These are phyloP conservation scores for Lactarius evosmus DNA, from an alignment of 768 basidiomycete genomes.

Conservation along the genomic window DNA sequence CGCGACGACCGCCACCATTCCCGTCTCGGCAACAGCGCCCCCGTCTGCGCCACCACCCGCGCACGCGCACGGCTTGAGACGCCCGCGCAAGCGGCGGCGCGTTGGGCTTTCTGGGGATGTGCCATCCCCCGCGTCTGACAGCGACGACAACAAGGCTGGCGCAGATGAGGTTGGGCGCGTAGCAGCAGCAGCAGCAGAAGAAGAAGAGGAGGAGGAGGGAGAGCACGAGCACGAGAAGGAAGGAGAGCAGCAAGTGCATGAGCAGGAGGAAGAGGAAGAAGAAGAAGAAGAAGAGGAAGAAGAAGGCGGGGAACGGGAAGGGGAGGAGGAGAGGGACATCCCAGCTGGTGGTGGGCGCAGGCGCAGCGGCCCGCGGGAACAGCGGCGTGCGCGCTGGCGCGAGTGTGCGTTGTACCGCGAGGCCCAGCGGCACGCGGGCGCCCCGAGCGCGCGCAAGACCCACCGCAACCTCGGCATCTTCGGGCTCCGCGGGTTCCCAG, in stretches of 20 bases:
- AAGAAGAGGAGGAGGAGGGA: conserved; percentile 4
- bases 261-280: conserved; percentile 5
- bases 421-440: conserved; percentile 47
- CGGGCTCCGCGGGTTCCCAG: conserved; percentile 51
- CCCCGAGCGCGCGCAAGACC: conserved; percentile 46
- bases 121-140: conserved; percentile 23
- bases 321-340: not conserved
- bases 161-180: conserved; percentile 5
- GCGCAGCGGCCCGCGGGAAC: not conserved
- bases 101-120: conserved; percentile 22
- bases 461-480: conserved; percentile 57
- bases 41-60: not conserved
- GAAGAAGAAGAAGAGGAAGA: not conserved
- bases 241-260: conserved; percentile 9
- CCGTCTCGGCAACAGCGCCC: not conserved
- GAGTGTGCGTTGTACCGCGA: conserved; percentile 41
- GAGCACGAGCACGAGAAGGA: conserved; percentile 15
- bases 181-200: conserved; percentile 13
- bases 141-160: conserved; percentile 18
- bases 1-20: not conserved
- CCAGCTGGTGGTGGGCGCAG: not conserved
- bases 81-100: conserved; percentile 19
- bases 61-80: not conserved
- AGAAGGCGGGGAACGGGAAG: conserved; percentile 3
- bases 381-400: conserved; percentile 5